These are phyloP conservation scores for Tuber calosporum DNA, from an alignment of 495 filamentous ascomycete genomes.

Conservation along the genomic window DNA sequence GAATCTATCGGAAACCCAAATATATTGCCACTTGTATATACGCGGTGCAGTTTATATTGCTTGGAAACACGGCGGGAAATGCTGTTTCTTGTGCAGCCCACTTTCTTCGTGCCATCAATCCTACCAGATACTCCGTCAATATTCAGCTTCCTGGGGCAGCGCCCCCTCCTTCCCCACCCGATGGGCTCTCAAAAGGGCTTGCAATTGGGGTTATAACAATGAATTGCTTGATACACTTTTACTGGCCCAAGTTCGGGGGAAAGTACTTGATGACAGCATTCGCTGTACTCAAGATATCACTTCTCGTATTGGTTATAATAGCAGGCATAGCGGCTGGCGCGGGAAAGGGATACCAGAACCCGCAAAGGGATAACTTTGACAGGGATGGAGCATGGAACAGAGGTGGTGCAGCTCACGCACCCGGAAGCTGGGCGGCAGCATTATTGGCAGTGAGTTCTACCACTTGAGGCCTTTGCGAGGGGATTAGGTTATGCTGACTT, in stretches of 20 bases:
- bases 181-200: slow-evolving; percentile 38
- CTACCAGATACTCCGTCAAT: neutral
- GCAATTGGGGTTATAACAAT: slow-evolving; percentile 45
- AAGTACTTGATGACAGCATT: slow-evolving; percentile 50
- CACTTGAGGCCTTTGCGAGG: neutral
- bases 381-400: slow-evolving; percentile 10
- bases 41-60: slow-evolving; percentile 47
- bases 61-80: slow-evolving; percentile 51
- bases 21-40: slow-evolving; percentile 47
- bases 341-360: slow-evolving; percentile 17
- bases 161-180: slow-evolving; percentile 15
- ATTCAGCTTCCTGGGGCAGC: neutral
- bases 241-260: slow-evolving; percentile 46
- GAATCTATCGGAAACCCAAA: slow-evolving; percentile 43
- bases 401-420: neutral
- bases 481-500: neutral
- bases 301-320: slow-evolving; percentile 47
- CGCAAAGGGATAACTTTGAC: slow-evolving; percentile 12
- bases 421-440: slow-evolving; percentile 24
- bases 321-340: slow-evolving; percentile 42
- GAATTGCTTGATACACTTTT: slow-evolving; percentile 47
- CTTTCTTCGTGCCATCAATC: slow-evolving; percentile 42
- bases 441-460: slow-evolving; percentile 14
- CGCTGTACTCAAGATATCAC: slow-evolving; percentile 48
- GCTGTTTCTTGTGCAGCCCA: slow-evolving; percentile 45